These are phyloP conservation scores for Polyrhizophydium stewartii DNA, from an alignment of 371 early-diverging fungal genomes.

Conservation along the genomic window DNA sequence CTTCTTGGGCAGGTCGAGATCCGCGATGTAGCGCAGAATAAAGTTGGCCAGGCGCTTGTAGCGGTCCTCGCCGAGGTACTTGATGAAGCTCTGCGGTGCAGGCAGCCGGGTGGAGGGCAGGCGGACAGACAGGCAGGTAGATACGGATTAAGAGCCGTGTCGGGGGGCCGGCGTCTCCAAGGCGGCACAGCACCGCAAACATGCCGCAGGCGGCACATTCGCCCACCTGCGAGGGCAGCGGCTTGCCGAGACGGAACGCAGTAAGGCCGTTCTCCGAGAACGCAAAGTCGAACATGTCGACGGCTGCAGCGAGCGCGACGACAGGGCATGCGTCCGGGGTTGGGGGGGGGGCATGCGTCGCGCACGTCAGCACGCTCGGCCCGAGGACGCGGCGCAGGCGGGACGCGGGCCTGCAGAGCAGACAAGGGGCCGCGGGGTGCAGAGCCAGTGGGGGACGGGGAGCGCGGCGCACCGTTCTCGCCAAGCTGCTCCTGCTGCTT, in stretches of 20 bases:
- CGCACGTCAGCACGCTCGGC: no score
- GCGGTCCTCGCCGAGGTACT: conserved; percentile 93
- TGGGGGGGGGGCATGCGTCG: not conserved
- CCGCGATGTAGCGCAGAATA: conserved; percentile 90
- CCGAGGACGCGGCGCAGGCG: no score
- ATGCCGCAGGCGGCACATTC: no score
- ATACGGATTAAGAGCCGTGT: no score
- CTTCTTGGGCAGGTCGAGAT: conserved; percentile 94
- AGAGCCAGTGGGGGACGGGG: not conserved
- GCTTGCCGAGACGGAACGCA: conserved; percentile 81
- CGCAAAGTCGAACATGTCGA: conserved; percentile 92
- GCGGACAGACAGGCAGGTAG: no score
- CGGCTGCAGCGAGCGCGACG: conserved; percentile 23
- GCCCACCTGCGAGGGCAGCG: conserved; percentile 67
- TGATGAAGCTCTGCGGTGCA: conserved; percentile 78
- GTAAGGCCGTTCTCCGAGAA: conserved; percentile 99
- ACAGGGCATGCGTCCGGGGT: not conserved
- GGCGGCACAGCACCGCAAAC: no score
- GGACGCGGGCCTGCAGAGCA: no score
- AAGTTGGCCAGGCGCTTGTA: conserved; percentile 94
- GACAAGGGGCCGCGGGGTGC: no score
- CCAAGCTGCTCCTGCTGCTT: conserved; percentile 99
- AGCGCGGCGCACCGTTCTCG: conserved; percentile 59
- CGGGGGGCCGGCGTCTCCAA: no score
- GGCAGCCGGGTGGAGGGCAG: no score